Base-by-base conservation (phyloP, 2,329 filamentous ascomycete species). In the Ceratocystis cubensis region DNA sequence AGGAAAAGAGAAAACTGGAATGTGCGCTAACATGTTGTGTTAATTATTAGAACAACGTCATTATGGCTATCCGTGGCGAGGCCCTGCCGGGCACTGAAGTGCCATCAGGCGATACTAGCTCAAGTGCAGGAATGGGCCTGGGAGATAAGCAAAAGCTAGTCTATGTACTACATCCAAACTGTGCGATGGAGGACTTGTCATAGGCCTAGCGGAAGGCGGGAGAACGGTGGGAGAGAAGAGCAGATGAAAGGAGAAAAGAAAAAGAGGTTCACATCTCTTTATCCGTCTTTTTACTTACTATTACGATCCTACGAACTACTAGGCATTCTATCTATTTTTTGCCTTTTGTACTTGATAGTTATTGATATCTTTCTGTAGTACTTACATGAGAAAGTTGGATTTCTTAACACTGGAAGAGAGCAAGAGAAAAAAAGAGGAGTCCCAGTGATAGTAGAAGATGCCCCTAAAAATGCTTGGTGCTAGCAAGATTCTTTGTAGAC, bases 81-180 rank as follows among this genome's bases (percentile, higher is more conserved):
- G 85, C 76, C 70, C 82, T 82, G 68, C 75, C 78, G 45, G 81
- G 78, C 15, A 79, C 75, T 13, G 77, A 78, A 4, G 75, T 78
- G 73, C 73, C 81, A 70, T 77, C 76, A 10, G 33, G 30, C 5
- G 61, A 59, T 10, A 33, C 10, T 17, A 28, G 10, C 53, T 74
- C 75, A 61, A 77, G 80, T 25, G 74, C 73, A 10, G 68, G 71
- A 1, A 28, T 33, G 15, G 53, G 53, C 22, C 28, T 57, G 13
- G 70, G 71, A 1, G 65, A 71, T 17, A 61, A 64, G 48, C 78
- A 78, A 70, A 80, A 79, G 72, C 79, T 88, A 3, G 82, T 94
- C 64, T 99, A 96, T 74, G 88, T 96, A 30, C 74, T 99, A 71
- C 94, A 99, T 78, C 94, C 94, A 67, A 97, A 97, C 77, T 96